Conservation (phyloP, 805 yeast genomes). For the Candida morakotiae region DNA sequence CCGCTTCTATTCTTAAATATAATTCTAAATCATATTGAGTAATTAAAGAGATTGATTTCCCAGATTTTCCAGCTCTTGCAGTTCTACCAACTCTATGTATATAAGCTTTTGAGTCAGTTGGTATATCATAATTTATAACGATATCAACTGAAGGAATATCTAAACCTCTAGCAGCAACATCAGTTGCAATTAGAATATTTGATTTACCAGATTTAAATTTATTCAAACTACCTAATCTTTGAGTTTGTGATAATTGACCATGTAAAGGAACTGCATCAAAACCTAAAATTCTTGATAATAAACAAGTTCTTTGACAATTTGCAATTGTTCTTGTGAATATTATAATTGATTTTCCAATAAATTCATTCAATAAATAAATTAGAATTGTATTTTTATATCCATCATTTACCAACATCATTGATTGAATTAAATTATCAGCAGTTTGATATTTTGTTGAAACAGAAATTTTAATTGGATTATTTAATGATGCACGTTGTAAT, state of each 20-base stretch:
- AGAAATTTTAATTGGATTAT: conserved; percentile 86
- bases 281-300: conserved; percentile 74
- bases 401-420: conserved; percentile 85
- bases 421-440: conserved; percentile 88
- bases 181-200: conserved; percentile 73
- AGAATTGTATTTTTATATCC: conserved; percentile 88
- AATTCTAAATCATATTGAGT: conserved; percentile 94
- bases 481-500: conserved; percentile 86
- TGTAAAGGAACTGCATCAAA: conserved; percentile 90
- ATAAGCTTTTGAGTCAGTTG: conserved; percentile 80
- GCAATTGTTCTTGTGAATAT: conserved; percentile 94
- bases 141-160: conserved; percentile 80
- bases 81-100: conserved; percentile 93
- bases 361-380: conserved; percentile 78
- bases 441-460: conserved; percentile 87
- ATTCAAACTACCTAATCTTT: conserved; percentile 77
- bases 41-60: conserved; percentile 80
- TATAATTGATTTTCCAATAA: conserved; percentile 78
- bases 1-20: conserved; percentile 84
- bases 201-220: conserved; percentile 72
- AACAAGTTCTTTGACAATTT: conserved; percentile 86
- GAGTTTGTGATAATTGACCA: conserved; percentile 85
- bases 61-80: conserved; percentile 90
- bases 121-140: conserved; percentile 75
- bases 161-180: conserved; percentile 85